A percentile compares a stretch with the other conserved stretches of the same genome.
These are phyloP conservation scores for Boletus smithii DNA, from an alignment of 1,284 basidiomycete species.

Conservation along the genomic window DNA sequence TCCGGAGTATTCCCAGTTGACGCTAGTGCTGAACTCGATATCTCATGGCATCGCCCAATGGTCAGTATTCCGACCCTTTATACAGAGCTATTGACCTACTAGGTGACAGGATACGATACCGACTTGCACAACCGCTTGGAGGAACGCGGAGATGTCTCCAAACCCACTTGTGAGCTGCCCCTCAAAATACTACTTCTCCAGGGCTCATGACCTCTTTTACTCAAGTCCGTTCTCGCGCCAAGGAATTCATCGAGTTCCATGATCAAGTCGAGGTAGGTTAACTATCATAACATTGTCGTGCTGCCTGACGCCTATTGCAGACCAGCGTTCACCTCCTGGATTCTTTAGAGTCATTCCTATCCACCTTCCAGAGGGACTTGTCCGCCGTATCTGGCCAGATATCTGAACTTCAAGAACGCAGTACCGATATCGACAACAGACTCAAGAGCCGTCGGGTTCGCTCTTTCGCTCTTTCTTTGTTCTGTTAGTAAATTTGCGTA, in stretches of 20 bases:
- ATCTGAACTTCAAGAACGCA: constrained; percentile 85
- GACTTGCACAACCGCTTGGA: too few species aligned
- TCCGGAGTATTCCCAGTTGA: too few species aligned
- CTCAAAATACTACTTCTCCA: neutral
- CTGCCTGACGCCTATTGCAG: constrained; percentile 38
- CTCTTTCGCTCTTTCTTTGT: constrained; percentile 9
- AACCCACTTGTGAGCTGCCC: constrained; percentile 24
- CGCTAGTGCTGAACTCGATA: too few species aligned
- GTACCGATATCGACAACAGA: constrained; percentile 84
- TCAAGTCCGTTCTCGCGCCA: constrained; percentile 50
- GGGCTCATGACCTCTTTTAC: neutral
- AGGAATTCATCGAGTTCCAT: constrained; percentile 79
- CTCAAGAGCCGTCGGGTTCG: constrained; percentile 80
- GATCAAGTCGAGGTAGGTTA: constrained; percentile 66
- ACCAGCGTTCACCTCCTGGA: constrained; percentile 76
- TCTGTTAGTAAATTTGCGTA: constrained; percentile 5
- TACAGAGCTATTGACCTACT: neutral
- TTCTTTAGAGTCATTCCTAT: constrained; percentile 85
- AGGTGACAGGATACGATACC: constrained; percentile 11
- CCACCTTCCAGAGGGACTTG: constrained; percentile 93
- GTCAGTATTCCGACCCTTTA: too few species aligned
- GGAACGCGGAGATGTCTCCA: neutral
- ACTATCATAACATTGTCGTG: constrained; percentile 1
- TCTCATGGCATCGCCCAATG: too few species aligned
- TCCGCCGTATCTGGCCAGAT: constrained; percentile 94